Evolutionary conservation across 2,329 filamentous ascomycete genomes (phyloP).

Genomic region (Botrytis fabae): DNA sequence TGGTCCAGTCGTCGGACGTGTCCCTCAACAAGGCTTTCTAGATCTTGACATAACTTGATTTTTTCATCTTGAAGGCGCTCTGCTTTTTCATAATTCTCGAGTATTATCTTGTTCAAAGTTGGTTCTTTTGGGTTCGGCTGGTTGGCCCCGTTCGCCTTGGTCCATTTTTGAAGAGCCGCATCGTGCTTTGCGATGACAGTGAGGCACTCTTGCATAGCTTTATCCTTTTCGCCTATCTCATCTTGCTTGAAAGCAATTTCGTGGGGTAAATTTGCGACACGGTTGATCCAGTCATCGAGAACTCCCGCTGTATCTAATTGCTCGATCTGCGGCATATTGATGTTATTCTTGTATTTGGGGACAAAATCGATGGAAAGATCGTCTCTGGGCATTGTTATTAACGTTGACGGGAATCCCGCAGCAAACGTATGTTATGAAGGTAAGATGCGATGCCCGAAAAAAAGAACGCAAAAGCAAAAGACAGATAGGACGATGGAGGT

Average conservation of each 20-base stretch:
- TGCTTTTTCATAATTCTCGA: constrained; percentile 66
- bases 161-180: constrained; percentile 75
- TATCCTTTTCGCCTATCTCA: constrained; percentile 79
- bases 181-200: constrained; percentile 72
- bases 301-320: constrained; percentile 66
- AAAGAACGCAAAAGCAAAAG: constrained; percentile 14
- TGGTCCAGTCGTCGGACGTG: constrained; percentile 62
- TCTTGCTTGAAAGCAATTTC: constrained; percentile 83
- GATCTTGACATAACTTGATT: constrained; percentile 65
- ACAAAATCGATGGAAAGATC: constrained; percentile 70
- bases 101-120: constrained; percentile 62
- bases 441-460: constrained; percentile 9
- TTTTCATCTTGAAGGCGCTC: constrained; percentile 75
- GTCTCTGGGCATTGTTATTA: constrained; percentile 72
- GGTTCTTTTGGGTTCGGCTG: constrained; percentile 75
- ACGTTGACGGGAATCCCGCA: constrained; percentile 41
- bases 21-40: constrained; percentile 60
- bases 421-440: constrained; percentile 14
- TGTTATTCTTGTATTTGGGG: constrained; percentile 49
- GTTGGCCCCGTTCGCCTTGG: constrained; percentile 73
- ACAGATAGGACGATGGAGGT: constrained; percentile 10
- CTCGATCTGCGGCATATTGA: constrained; percentile 63
- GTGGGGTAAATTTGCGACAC: constrained; percentile 75
- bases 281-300: constrained; percentile 76
- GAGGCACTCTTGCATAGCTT: constrained; percentile 66